Evolutionary conservation across 371 early-diverging fungal species (phyloP).

Genomic region (Mortierella sp.): DNA sequence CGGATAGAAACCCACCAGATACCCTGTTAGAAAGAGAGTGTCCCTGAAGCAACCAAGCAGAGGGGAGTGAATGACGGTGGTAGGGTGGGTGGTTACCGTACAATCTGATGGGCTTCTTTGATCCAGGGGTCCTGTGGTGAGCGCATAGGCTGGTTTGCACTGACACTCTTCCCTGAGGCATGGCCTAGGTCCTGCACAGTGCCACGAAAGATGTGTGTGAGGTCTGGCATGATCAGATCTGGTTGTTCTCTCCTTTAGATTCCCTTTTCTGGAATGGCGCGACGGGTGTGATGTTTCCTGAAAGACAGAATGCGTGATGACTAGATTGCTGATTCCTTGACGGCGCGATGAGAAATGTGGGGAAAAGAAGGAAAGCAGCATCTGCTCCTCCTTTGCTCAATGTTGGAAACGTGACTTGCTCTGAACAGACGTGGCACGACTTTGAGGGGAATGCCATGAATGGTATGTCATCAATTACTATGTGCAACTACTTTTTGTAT

Average conservation of each 20-base stretch:
- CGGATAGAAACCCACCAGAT: neutral
- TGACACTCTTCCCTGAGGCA: slow-evolving; percentile 16
- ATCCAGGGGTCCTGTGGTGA: slow-evolving; percentile 37
- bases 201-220: slow-evolving; percentile 42
- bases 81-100: slow-evolving; percentile 3
- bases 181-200: slow-evolving; percentile 47
- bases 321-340: no score
- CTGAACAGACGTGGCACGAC: no score
- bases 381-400: no score
- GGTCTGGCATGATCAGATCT: slow-evolving; percentile 48
- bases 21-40: no score
- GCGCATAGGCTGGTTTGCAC: neutral
- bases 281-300: neutral
- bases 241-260: neutral
- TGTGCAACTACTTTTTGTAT: no score
- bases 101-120: slow-evolving; percentile 48
- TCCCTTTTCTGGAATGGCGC: neutral
- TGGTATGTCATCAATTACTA: no score
- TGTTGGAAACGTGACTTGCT: no score
- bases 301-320: neutral
- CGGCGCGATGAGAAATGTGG: no score
- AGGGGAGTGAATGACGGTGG: neutral
- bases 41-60: no score
- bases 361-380: no score
- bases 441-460: no score